Percentiles rank a stretch among this genome's conserved stretches.
phyloP scores from a whole-genome alignment of 2,329 filamentous ascomycete genomes.

The Taxawa tesnikishii region DNA sequence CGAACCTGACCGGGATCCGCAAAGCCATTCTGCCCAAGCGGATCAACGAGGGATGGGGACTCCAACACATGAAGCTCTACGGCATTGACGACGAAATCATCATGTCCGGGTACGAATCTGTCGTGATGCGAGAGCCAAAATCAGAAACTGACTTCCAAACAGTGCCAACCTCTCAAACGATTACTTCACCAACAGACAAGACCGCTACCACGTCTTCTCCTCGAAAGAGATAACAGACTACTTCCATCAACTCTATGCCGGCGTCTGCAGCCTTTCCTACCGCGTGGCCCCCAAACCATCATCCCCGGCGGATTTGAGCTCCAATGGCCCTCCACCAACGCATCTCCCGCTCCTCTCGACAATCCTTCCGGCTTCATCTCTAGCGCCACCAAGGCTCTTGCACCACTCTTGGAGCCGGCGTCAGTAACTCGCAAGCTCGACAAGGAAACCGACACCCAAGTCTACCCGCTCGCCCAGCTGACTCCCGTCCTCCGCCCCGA shows the following conservation, averaged over 20 bases:
- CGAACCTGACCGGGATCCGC: constrained; percentile 76
- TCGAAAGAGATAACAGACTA: constrained; percentile 71
- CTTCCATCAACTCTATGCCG: constrained; percentile 65
- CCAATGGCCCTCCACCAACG: constrained; percentile 65
- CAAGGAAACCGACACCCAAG: constrained; percentile 49
- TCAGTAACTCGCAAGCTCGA: constrained; percentile 12
- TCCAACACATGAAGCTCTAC: constrained; percentile 99
- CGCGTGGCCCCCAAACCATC: constrained; percentile 48
- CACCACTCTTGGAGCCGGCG: constrained; percentile 47
- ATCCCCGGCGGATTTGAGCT: constrained; percentile 37
- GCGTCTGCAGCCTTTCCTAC: constrained; percentile 72
- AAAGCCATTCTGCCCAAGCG: constrained; percentile 77
- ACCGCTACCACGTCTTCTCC: constrained; percentile 84
- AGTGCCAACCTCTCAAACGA: constrained; percentile 81
- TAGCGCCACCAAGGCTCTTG: constrained; percentile 54
- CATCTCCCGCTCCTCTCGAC: constrained; percentile 61
- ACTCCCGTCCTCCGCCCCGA: constrained; percentile 71
- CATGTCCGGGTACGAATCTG: constrained; percentile 60
- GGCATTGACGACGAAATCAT: constrained; percentile 93
- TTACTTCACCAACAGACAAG: constrained; percentile 93
- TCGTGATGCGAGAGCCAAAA: too few species aligned
- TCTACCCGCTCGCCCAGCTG: constrained; percentile 82
- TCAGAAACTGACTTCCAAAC: constrained; percentile 7
- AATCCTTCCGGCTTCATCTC: constrained; percentile 57
- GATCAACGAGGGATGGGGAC: constrained; percentile 95